Conservation (phyloP, 805 yeast genomes). For the Candida boleticola region DNA sequence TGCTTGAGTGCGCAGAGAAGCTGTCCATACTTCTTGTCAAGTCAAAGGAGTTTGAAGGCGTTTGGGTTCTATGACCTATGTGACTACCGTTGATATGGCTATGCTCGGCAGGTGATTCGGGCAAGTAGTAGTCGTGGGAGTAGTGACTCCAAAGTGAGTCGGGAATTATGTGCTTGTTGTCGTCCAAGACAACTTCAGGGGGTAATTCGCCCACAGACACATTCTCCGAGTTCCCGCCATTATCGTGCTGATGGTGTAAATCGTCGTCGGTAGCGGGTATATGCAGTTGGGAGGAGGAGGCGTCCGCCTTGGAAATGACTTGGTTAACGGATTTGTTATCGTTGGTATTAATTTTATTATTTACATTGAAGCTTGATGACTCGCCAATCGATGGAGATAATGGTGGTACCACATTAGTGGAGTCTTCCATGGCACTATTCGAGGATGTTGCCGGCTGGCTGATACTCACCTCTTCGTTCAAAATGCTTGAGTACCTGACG, state of each 20-base stretch:
- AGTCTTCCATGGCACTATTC: not conserved
- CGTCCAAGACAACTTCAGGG: constrained; percentile 88
- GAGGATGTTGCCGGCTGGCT: not conserved
- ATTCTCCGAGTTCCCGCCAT: constrained; percentile 12
- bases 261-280: constrained; percentile 17
- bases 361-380: not conserved
- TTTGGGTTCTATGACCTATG: constrained; percentile 18
- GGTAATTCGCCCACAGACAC: constrained; percentile 28
- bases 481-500: constrained; percentile 69
- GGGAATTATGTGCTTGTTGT: constrained; percentile 89
- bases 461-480: constrained; percentile 29
- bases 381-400: not conserved
- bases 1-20: constrained; percentile 11
- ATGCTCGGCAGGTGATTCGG: not conserved
- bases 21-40: constrained; percentile 5
- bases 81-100: not conserved
- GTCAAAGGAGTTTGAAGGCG: constrained; percentile 6
- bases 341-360: not conserved
- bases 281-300: constrained; percentile 15
- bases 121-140: constrained; percentile 29
- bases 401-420: not conserved
- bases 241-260: too few species aligned
- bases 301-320: constrained; percentile 7
- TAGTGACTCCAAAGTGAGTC: constrained; percentile 69
- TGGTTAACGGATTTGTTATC: not conserved